Conservation (phyloP, 2,329 filamentous ascomycete genomes). For the Thelonectria olida region DNA sequence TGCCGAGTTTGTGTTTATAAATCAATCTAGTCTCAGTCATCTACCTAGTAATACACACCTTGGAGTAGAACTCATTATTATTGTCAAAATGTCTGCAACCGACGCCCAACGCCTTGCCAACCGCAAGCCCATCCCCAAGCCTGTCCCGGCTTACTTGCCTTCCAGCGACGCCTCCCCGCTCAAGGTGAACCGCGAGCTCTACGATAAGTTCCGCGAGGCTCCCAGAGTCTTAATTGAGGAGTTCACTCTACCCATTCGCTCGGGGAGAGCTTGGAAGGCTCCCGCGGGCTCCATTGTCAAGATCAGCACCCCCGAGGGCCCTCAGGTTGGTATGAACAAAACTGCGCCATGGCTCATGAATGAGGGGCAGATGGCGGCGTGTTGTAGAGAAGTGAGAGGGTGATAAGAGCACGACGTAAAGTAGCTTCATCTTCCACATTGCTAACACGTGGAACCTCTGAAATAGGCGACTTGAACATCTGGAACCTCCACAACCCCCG, state of each 20-base stretch:
- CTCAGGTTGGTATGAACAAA: conserved; percentile 69
- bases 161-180: conserved; percentile 51
- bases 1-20: too few species aligned
- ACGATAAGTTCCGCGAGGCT: conserved; percentile 68
- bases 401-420: neutral
- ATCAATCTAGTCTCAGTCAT: too few species aligned
- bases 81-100: conserved; percentile 31
- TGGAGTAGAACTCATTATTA: too few species aligned
- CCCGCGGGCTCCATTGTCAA: conserved; percentile 74
- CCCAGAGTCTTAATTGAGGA: conserved; percentile 54
- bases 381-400: neutral
- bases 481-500: conserved; percentile 81
- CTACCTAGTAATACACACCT: too few species aligned
- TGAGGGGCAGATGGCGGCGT: too few species aligned
- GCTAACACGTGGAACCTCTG: conserved; percentile 5
- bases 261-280: conserved; percentile 77
- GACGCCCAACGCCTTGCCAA: conserved; percentile 51
- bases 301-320: conserved; percentile 78
- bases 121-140: conserved; percentile 56
- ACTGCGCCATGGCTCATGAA: neutral
- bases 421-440: neutral
- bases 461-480: conserved; percentile 77
- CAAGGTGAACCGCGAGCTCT: conserved; percentile 56
- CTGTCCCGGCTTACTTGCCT: conserved; percentile 59
- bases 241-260: conserved; percentile 76